These are phyloP conservation scores for Trichoderma erinaceum DNA, from an alignment of 495 filamentous ascomycete species.

Conservation along the genomic window DNA sequence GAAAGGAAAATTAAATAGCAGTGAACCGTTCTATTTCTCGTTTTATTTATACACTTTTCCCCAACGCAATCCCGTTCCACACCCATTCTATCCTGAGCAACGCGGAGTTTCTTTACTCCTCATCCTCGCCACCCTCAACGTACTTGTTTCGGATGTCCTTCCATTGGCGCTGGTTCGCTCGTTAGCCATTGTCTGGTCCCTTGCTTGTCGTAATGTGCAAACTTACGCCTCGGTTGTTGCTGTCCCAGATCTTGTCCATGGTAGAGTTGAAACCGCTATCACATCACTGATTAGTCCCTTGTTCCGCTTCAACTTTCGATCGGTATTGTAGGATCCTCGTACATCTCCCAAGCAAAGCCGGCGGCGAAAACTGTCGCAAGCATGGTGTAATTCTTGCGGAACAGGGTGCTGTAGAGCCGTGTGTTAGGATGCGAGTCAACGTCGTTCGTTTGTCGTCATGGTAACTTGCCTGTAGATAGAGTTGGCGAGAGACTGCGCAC, in stretches of 20 bases:
- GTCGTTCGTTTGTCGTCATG: not conserved
- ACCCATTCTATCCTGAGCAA: constrained; percentile 1
- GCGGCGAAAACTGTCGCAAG: constrained; percentile 75
- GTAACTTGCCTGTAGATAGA: constrained; percentile 73
- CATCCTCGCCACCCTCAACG: constrained; percentile 45
- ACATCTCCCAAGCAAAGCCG: constrained; percentile 95
- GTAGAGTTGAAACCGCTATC: constrained; percentile 67
- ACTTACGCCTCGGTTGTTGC: constrained; percentile 80
- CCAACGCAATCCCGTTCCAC: not conserved
- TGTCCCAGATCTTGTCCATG: constrained; percentile 83
- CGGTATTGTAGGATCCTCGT: constrained; percentile 29
- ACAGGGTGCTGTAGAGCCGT: constrained; percentile 55
- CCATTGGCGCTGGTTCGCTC: constrained; percentile 81
- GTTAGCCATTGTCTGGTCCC: constrained; percentile 17
- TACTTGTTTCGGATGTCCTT: constrained; percentile 95
- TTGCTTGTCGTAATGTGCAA: not conserved
- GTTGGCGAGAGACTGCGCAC: constrained; percentile 14
- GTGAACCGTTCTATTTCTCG: constrained; percentile 28
- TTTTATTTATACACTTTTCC: constrained; percentile 16
- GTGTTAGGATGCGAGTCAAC: not conserved
- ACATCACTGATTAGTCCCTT: constrained; percentile 10
- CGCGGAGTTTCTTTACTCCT: not conserved
- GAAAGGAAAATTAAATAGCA: constrained; percentile 46
- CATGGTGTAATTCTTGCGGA: constrained; percentile 81
- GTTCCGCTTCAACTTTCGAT: not conserved